A percentile compares a stretch with the other conserved stretches of the same genome.
Conservation (phyloP, 805 yeast species). For the Debaryomyces tyrocola region DNA sequence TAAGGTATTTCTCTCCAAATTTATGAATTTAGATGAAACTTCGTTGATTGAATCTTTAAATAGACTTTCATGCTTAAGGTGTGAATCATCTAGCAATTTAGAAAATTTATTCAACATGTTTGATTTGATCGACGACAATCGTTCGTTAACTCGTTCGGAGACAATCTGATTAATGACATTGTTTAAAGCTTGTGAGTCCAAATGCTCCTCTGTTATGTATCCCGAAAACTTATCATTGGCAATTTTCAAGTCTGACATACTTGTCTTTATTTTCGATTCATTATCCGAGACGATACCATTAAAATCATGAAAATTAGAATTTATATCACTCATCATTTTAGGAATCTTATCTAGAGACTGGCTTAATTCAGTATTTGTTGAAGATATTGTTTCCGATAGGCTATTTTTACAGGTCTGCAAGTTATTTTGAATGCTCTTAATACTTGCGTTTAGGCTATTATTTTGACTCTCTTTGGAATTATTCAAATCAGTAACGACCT, state of each 20-base stretch:
- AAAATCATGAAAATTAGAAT: neutral
- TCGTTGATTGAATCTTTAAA: slow-evolving; percentile 9
- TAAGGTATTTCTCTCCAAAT: slow-evolving; percentile 5
- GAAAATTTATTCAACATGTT: slow-evolving; percentile 2
- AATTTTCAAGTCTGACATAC: slow-evolving; percentile 9
- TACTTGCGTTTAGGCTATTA: neutral
- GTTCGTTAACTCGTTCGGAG: slow-evolving; percentile 5
- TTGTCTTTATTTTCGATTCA: slow-evolving; percentile 4
- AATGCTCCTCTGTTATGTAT: slow-evolving; percentile 14
- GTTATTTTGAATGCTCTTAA: neutral
- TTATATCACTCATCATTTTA: slow-evolving; percentile 1
- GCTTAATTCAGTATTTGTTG: neutral
- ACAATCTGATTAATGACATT: neutral
- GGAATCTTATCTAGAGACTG: slow-evolving; percentile 1
- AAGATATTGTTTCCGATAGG: neutral
- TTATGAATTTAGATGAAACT: slow-evolving; percentile 6
- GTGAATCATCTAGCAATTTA: slow-evolving; percentile 4
- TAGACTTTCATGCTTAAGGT: slow-evolving; percentile 5
- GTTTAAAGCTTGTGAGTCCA: slow-evolving; percentile 3
- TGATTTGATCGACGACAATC: slow-evolving; percentile 1
- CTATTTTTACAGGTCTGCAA: neutral
- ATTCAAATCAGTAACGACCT: neutral
- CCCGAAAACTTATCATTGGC: slow-evolving; percentile 14
- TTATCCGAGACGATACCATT: neutral
- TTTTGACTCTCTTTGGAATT: neutral